Conservation (phyloP, 179 eudicot species). For the Nepenthes alata region DNA sequence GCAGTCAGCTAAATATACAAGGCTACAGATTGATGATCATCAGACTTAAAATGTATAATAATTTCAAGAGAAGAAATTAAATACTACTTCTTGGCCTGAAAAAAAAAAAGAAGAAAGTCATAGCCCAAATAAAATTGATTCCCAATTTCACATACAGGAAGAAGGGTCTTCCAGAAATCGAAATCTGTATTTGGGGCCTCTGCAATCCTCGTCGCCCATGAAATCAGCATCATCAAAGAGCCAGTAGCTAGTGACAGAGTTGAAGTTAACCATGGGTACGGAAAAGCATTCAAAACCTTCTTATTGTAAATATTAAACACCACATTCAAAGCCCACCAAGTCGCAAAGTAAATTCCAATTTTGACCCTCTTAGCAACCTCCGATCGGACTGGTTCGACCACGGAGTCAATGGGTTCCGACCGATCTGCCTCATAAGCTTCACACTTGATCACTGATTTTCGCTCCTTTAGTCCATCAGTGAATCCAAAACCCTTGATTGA, state of each 20-base stretch:
- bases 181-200: constrained; percentile 57
- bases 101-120: too few relatives aligned
- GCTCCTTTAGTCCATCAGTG: constrained; percentile 9
- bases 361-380: constrained; percentile 47
- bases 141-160: constrained; percentile 39
- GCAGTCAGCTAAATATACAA: background rate
- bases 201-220: constrained; percentile 50
- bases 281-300: constrained; percentile 70
- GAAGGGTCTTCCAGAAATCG: constrained; percentile 61
- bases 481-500: constrained; percentile 12
- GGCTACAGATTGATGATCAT: background rate
- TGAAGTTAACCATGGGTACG: constrained; percentile 73
- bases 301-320: constrained; percentile 72
- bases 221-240: constrained; percentile 61
- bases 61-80: background rate
- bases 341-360: constrained; percentile 59
- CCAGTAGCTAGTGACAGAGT: constrained; percentile 68
- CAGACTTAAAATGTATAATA: background rate
- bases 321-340: constrained; percentile 81
- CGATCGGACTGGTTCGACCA: constrained; percentile 1
- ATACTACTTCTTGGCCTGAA: too few relatives aligned
- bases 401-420: constrained; percentile 28
- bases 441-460: constrained; percentile 26
- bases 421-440: constrained; percentile 68
- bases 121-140: too few relatives aligned